Evolutionary conservation across 495 filamentous ascomycete species (phyloP).

Genomic region (Aspergillus cristatus): DNA sequence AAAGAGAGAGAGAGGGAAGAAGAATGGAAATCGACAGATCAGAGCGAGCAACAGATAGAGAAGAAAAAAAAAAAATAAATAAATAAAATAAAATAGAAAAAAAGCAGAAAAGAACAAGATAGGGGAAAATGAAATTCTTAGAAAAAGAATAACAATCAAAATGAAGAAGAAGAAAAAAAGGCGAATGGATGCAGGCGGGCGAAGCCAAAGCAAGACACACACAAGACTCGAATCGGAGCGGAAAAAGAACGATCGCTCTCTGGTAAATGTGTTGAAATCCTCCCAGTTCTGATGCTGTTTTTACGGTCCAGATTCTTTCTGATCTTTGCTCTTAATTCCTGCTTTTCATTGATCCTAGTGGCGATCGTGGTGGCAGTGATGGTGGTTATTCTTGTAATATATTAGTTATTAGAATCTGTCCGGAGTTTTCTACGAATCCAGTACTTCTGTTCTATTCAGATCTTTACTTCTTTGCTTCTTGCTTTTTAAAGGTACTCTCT

Average conservation of each 20-base stretch:
- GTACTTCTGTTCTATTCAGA: too few relatives aligned
- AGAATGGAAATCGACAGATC: constrained; percentile 1
- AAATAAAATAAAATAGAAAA: constrained; percentile 3
- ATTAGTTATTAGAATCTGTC: background rate
- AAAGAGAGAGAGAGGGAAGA: constrained; percentile 3
- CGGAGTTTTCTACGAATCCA: too few relatives aligned
- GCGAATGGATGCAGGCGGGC: background rate
- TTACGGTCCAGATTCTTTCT: too few relatives aligned
- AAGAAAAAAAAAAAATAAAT: background rate
- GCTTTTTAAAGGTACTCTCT: background rate
- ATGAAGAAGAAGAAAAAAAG: constrained; percentile 2
- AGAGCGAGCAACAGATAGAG: background rate
- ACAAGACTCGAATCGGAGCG: too few relatives aligned
- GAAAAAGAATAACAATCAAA: background rate
- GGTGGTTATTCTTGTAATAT: background rate
- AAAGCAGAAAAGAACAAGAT: background rate
- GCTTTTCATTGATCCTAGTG: too few relatives aligned
- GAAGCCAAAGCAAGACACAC: background rate
- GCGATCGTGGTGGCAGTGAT: too few relatives aligned
- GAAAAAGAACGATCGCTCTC: too few relatives aligned
- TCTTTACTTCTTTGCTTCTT: constrained; percentile 5
- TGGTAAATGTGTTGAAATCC: too few relatives aligned
- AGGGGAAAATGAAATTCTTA: background rate
- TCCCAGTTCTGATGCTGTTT: too few relatives aligned
- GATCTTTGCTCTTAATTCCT: too few relatives aligned